phyloP scores from a whole-genome alignment of 352 stramenopile species.

The Blastocystis sp. region DNA sequence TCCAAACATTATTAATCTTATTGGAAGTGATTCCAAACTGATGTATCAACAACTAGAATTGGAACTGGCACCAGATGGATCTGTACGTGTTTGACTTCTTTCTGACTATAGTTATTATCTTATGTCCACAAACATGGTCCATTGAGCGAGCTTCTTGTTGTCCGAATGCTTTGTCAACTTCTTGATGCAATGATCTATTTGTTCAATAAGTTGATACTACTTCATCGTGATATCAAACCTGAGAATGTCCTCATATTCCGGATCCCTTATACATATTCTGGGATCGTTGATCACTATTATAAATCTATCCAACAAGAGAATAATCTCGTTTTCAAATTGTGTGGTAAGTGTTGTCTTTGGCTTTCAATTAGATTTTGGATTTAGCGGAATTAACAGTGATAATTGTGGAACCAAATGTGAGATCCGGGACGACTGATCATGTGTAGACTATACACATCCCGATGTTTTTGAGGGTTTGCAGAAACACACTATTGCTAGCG shows the following conservation, averaged over 20 bases:
- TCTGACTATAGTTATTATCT: neutral
- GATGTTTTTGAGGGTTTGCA: neutral
- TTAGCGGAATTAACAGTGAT: neutral
- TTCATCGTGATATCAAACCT: slow-evolving; percentile 48
- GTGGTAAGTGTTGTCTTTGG: neutral
- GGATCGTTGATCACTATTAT: neutral
- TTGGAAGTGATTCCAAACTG: too few relatives aligned
- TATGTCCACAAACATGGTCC: slow-evolving; percentile 10
- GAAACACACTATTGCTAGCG: neutral
- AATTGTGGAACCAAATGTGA: slow-evolving; percentile 2
- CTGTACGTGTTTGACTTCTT: neutral
- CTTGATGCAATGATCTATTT: slow-evolving; percentile 16
- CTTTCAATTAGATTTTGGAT: slow-evolving; percentile 26
- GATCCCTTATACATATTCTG: neutral
- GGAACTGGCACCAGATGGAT: slow-evolving; percentile 8
- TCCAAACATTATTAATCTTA: slow-evolving; percentile 23
- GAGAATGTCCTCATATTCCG: slow-evolving; percentile 42
- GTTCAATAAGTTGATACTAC: neutral
- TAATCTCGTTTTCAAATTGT: slow-evolving; percentile 14
- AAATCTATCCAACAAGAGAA: neutral
- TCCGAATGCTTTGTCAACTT: slow-evolving; percentile 4
- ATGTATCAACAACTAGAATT: neutral
- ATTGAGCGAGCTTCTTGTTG: neutral
- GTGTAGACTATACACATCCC: slow-evolving; percentile 26
- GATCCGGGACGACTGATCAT: neutral